These are phyloP conservation scores for Vanrija pseudolonga DNA, from an alignment of 1,284 basidiomycete species.

Conservation along the genomic window DNA sequence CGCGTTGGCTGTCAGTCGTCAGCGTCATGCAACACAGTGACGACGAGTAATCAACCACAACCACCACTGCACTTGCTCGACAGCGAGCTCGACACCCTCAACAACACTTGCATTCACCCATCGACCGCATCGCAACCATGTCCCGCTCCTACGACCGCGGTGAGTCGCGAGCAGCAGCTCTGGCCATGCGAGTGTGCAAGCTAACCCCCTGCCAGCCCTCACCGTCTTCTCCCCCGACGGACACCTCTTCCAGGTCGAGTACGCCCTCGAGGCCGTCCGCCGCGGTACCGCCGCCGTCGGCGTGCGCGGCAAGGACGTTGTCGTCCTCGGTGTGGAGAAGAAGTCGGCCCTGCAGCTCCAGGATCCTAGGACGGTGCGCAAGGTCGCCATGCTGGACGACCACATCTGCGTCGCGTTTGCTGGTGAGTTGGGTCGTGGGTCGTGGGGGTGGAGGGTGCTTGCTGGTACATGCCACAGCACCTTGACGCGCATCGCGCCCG, in stretches of 20 bases:
- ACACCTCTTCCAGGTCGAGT: conserved; percentile 72
- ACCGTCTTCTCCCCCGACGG: conserved; percentile 95
- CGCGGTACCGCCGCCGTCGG: conserved; percentile 98
- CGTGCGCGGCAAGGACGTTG: conserved; percentile 88
- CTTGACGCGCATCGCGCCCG: not conserved
- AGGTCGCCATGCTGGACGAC: conserved; percentile 98
- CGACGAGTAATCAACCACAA: not conserved
- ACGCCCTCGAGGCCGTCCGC: conserved; percentile 92
- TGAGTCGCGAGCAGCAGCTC: conserved; percentile 16
- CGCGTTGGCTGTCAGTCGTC: conserved; percentile 2
- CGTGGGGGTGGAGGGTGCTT: not conserved
- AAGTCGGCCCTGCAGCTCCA: conserved; percentile 96
- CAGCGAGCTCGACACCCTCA: not conserved
- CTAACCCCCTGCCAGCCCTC: conserved; percentile 51
- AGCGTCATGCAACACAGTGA: not conserved
- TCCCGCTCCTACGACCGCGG: conserved; percentile 51
- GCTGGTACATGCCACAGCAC: too few relatives aligned
- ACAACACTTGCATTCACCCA: not conserved
- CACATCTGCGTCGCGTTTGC: conserved; percentile 97
- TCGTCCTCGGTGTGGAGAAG: conserved; percentile 98
- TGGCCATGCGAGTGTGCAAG: not conserved
- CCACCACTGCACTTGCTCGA: not conserved
- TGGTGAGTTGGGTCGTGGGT: conserved; percentile 56
- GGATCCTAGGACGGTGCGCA: conserved; percentile 94
- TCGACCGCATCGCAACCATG: conserved; percentile 24